Conservation (phyloP, 1,139 yeast genomes). For the Geotrichum klebahnii region DNA sequence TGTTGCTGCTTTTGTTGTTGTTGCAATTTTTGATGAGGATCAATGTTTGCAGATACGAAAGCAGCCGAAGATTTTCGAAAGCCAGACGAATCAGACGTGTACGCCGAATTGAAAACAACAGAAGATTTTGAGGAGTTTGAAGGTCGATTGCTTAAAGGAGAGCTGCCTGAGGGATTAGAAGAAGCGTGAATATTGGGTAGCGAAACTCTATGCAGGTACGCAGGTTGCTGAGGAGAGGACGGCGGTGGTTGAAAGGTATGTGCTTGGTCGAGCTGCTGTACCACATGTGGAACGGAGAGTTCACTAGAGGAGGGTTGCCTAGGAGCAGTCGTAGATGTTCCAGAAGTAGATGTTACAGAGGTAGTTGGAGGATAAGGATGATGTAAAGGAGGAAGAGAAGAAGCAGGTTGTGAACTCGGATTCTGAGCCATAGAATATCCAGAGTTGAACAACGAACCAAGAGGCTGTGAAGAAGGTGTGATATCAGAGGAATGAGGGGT, state of each 20-base stretch:
- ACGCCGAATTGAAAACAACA: slow-evolving; percentile 34
- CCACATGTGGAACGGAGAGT: not conserved
- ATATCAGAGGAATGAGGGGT: slow-evolving; percentile 14
- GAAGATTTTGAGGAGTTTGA: slow-evolving; percentile 17
- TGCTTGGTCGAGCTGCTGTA: slow-evolving; percentile 14
- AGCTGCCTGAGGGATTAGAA: slow-evolving; percentile 31
- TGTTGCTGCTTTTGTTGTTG: too few species aligned
- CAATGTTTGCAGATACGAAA: slow-evolving; percentile 26
- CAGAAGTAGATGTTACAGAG: not conserved
- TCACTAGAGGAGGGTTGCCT: slow-evolving; percentile 16
- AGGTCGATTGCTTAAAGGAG: slow-evolving; percentile 20
- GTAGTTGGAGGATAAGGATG: not conserved
- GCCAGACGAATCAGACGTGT: slow-evolving; percentile 34
- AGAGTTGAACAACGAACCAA: slow-evolving; percentile 1
- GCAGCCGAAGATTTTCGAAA: slow-evolving; percentile 32
- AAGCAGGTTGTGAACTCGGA: slow-evolving; percentile 4
- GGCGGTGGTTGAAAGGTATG: slow-evolving; percentile 7
- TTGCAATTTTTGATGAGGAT: slow-evolving; percentile 30
- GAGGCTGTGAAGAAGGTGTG: slow-evolving; percentile 8
- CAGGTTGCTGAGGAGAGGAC: slow-evolving; percentile 8
- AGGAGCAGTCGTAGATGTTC: slow-evolving; percentile 7
- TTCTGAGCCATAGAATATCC: slow-evolving; percentile 3
- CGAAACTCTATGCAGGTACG: slow-evolving; percentile 9
- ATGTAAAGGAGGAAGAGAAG: slow-evolving; percentile 1
- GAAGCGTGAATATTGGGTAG: slow-evolving; percentile 46